Evolutionary conservation across 441 rosid genomes (phyloP).

Genomic region (Gossypium davidsonii): DNA sequence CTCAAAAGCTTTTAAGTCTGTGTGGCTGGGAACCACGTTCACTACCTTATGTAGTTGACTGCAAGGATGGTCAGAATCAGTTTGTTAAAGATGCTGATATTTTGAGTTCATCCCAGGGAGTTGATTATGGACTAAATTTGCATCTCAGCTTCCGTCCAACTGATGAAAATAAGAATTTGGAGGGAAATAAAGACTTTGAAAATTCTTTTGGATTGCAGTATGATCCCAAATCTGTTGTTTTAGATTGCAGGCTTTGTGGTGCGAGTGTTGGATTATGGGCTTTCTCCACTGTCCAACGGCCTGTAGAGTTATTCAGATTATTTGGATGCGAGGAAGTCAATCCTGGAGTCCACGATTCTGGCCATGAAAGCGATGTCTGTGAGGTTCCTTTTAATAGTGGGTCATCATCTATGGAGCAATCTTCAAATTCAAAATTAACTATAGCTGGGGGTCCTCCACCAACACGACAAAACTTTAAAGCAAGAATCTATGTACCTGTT

Average conservation of each 20-base stretch:
- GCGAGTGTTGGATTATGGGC: constrained; percentile 93
- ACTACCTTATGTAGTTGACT: constrained; percentile 72
- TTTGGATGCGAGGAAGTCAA: constrained; percentile 53
- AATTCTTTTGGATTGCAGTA: constrained; percentile 27
- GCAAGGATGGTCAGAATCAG: constrained; percentile 39
- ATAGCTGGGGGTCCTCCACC: constrained; percentile 99
- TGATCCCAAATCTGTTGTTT: constrained; percentile 73
- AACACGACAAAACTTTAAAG: constrained; percentile 77
- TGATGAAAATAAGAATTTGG: constrained; percentile 22
- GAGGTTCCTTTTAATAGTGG: constrained; percentile 21
- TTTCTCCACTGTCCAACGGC: constrained; percentile 51
- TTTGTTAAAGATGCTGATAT: constrained; percentile 28
- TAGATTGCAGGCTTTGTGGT: constrained; percentile 90
- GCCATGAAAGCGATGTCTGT: constrained; percentile 20
- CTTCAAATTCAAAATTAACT: constrained; percentile 47
- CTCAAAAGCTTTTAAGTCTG: constrained; percentile 64
- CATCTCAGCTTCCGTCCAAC: constrained; percentile 25
- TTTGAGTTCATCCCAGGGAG: constrained; percentile 33
- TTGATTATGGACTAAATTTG: constrained; percentile 33
- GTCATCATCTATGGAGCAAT: constrained; percentile 20
- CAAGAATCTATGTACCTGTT: constrained; percentile 70
- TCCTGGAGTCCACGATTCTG: constrained; percentile 25
- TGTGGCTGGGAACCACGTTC: constrained; percentile 94
- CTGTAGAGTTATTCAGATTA: constrained; percentile 70
- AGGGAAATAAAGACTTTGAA: constrained; percentile 27